Percentiles rank a stretch among this genome's conserved stretches.
phyloP scores from a whole-genome alignment of 148 eudicot genomes.

The Pharnaceum exiguum region DNA sequence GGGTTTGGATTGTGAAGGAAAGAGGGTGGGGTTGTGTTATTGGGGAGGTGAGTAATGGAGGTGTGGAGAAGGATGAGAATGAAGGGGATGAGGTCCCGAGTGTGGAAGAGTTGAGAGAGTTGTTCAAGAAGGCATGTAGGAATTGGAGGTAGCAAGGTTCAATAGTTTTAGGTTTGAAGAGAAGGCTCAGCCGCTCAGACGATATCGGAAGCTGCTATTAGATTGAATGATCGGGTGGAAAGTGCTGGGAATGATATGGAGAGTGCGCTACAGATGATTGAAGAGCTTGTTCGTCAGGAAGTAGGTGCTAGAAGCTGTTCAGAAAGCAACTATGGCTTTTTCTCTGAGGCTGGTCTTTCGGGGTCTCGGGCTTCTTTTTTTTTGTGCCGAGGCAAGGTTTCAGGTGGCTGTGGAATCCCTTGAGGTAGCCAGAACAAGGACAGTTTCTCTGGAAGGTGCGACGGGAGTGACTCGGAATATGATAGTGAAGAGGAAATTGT shows the following conservation, averaged over 20 bases:
- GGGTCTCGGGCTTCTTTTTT: too few species aligned
- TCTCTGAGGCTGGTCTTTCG: too few species aligned
- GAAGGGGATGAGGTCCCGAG: conserved; percentile 38
- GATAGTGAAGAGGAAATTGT: conserved; percentile 40
- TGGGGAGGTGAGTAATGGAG: conserved; percentile 35
- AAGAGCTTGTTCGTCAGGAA: conserved; percentile 66
- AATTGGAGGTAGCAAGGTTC: conserved; percentile 70
- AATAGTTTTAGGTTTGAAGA: conserved; percentile 86
- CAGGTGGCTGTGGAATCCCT: conserved; percentile 61
- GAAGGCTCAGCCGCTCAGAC: conserved; percentile 86
- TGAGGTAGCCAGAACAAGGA: conserved; percentile 43
- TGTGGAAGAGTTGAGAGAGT: conserved; percentile 60
- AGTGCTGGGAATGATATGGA: conserved; percentile 67
- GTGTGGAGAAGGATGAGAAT: conserved; percentile 36
- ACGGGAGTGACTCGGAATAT: conserved; percentile 31
- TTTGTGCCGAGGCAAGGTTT: conserved; percentile 83
- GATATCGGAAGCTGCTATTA: conserved; percentile 83
- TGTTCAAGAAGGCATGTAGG: conserved; percentile 64
- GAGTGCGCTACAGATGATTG: conserved; percentile 32
- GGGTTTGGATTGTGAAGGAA: conserved; percentile 26
- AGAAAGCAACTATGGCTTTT: conserved; percentile 74
- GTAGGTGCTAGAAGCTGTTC: conserved; percentile 62
- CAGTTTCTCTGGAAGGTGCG: conserved; percentile 24
- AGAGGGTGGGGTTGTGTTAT: conserved; percentile 14
- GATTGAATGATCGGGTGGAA: conserved; percentile 67